These are phyloP conservation scores for Sporobolus alterniflorus DNA, from an alignment of 202 grass and related monocot genomes.

Conservation along the genomic window DNA sequence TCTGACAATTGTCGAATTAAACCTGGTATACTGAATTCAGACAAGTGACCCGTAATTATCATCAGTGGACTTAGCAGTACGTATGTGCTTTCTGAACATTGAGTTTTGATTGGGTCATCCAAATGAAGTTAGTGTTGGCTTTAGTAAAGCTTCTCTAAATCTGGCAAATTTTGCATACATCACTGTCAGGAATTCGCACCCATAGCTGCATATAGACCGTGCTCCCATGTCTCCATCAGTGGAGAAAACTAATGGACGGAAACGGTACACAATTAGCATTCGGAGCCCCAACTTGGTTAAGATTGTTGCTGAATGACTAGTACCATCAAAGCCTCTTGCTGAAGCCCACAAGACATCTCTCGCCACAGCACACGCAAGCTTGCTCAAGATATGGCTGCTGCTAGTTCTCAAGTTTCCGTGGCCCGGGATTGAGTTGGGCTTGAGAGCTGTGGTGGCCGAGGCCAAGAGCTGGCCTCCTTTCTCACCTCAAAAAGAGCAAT, in stretches of 20 bases:
- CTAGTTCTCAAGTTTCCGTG: constrained; percentile 47
- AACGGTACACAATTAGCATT: background rate
- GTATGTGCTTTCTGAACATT: background rate
- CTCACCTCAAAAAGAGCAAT: constrained; percentile 12
- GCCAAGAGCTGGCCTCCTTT: constrained; percentile 14
- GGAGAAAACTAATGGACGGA: background rate
- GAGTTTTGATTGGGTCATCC: background rate
- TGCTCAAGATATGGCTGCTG: constrained; percentile 39
- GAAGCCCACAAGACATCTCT: constrained; percentile 11
- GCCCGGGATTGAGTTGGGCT: background rate
- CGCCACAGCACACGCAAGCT: background rate
- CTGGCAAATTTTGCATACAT: background rate
- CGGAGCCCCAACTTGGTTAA: background rate
- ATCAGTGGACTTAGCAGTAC: background rate
- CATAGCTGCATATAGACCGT: background rate
- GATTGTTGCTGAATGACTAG: constrained; percentile 1
- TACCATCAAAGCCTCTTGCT: constrained; percentile 9
- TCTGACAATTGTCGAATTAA: background rate
- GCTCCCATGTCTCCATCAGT: constrained; percentile 16
- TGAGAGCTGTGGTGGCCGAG: constrained; percentile 12
- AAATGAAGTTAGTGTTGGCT: constrained; percentile 3
- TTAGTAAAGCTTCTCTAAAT: background rate
- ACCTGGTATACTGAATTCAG: background rate
- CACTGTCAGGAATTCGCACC: constrained; percentile 5
- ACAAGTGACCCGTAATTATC: background rate